A percentile compares a stretch with the other conserved stretches of the same genome.
Conservation (phyloP, 73 alveolate genomes). For the Durusdinium trenchii region DNA sequence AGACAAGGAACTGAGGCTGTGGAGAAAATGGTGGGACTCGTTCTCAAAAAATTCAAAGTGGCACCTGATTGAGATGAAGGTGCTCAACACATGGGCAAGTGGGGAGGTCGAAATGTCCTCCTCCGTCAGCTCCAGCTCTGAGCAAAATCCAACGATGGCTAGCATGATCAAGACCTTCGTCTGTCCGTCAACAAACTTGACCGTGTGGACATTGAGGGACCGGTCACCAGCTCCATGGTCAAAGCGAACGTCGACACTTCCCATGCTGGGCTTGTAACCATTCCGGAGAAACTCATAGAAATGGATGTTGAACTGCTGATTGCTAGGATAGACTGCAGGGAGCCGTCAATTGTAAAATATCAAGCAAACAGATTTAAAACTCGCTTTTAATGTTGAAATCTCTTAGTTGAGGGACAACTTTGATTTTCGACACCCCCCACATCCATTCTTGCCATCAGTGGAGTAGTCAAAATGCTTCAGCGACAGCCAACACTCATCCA, state of each 20-base stretch:
- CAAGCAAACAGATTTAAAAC: too few relatives aligned
- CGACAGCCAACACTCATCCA: too few relatives aligned
- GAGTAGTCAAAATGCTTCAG: too few relatives aligned
- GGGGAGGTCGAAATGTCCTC: neutral
- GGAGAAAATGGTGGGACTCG: neutral
- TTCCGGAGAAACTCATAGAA: neutral
- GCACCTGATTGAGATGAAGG: neutral
- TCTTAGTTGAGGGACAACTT: too few relatives aligned
- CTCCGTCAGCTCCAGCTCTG: neutral
- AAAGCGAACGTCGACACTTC: neutral
- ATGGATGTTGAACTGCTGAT: neutral
- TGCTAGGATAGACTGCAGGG: conserved; percentile 34
- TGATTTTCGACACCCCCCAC: too few relatives aligned
- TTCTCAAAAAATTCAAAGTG: neutral
- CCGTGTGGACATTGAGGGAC: neutral
- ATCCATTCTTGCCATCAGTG: too few relatives aligned
- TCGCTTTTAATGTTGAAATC: too few relatives aligned
- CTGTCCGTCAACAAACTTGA: conserved; percentile 25
- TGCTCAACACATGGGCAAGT: neutral
- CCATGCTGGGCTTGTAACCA: neutral
- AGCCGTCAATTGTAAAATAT: neutral
- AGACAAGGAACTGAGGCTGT: neutral
- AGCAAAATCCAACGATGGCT: neutral
- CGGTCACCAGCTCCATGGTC: conserved; percentile 14
- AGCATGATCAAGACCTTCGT: neutral